phyloP scores from a whole-genome alignment of 805 yeast genomes.

The Maudiozyma bulderi region DNA sequence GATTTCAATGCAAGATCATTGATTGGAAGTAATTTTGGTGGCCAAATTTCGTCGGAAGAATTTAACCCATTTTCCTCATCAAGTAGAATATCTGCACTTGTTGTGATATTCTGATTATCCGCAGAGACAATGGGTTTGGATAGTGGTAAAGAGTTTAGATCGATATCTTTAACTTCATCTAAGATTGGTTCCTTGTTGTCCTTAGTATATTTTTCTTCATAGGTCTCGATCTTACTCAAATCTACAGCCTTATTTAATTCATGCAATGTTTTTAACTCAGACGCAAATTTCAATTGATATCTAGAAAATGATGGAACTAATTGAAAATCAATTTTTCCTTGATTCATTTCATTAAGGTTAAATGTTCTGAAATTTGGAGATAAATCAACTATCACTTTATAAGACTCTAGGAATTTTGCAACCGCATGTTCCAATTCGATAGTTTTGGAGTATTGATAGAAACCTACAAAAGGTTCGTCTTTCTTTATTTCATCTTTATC shows the following conservation, averaged over 20 bases:
- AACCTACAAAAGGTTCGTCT: neutral
- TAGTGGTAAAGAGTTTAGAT: slow-evolving; percentile 12
- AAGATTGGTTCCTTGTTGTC: slow-evolving; percentile 13
- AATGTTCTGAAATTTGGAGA: slow-evolving; percentile 44
- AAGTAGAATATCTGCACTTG: neutral
- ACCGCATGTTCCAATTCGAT: slow-evolving; percentile 45
- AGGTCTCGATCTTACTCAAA: slow-evolving; percentile 45
- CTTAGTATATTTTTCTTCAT: slow-evolving; percentile 22
- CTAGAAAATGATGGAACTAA: slow-evolving; percentile 42
- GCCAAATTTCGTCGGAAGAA: slow-evolving; percentile 29
- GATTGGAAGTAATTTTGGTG: slow-evolving; percentile 67
- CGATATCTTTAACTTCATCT: slow-evolving; percentile 10
- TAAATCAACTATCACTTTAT: slow-evolving; percentile 41
- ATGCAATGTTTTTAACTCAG: slow-evolving; percentile 48
- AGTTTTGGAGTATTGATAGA: slow-evolving; percentile 16
- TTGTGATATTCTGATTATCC: slow-evolving; percentile 3
- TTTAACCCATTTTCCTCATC: slow-evolving; percentile 11
- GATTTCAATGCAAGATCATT: slow-evolving; percentile 47
- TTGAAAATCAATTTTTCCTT: slow-evolving; percentile 30
- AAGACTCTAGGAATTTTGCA: slow-evolving; percentile 41
- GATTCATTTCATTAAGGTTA: slow-evolving; percentile 28
- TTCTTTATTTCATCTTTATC: neutral
- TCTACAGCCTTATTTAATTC: slow-evolving; percentile 39
- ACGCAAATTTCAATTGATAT: slow-evolving; percentile 49
- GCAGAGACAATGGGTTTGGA: slow-evolving; percentile 1